A percentile compares a stretch with the other conserved stretches of the same genome.
These are phyloP conservation scores for Clavispora santaluciae DNA, from an alignment of 805 yeast species.

Conservation along the genomic window DNA sequence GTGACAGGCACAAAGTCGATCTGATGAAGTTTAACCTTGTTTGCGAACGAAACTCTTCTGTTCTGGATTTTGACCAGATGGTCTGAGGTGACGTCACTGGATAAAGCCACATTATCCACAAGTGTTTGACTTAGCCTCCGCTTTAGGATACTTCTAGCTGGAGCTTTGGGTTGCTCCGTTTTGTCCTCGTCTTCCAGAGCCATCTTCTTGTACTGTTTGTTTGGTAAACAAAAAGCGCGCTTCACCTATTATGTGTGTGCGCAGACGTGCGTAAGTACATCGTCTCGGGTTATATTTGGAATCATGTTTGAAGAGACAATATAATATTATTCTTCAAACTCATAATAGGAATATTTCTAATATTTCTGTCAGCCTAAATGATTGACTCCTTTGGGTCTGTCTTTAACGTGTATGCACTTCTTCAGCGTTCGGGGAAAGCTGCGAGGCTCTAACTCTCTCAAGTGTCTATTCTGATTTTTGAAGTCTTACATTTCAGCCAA, in stretches of 20 bases:
- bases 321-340: no score
- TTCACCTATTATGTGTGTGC: neutral
- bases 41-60: constrained; percentile 73
- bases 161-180: neutral
- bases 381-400: no score
- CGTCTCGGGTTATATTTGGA: no score
- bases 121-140: constrained; percentile 10
- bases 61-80: constrained; percentile 11
- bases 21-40: constrained; percentile 64
- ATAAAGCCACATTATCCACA: constrained; percentile 5
- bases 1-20: constrained; percentile 34
- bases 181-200: neutral
- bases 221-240: constrained; percentile 1
- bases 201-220: constrained; percentile 3
- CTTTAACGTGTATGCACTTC: no score
- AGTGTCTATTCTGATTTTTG: no score
- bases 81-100: neutral
- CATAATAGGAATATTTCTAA: no score
- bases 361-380: no score
- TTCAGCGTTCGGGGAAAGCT: no score
- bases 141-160: constrained; percentile 11
- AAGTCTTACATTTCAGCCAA: no score
- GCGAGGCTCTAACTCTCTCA: no score
- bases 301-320: no score
- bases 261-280: no score